phyloP scores from a whole-genome alignment of 331 rosid genomes.

The Acacia concinna region DNA sequence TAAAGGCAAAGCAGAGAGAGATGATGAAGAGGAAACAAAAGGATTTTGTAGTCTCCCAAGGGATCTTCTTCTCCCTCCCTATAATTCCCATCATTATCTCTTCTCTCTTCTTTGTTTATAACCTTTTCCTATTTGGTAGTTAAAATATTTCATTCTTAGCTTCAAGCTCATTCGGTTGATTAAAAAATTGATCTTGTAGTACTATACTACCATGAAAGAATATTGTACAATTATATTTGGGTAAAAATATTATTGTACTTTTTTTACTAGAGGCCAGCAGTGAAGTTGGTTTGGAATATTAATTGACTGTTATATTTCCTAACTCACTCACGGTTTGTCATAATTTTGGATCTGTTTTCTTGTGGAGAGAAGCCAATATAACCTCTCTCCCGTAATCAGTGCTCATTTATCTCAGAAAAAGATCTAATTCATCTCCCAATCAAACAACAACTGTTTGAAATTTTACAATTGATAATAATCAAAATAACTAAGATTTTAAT shows the following conservation, averaged over 20 bases:
- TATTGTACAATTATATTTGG: neutral
- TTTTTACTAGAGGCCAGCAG: neutral
- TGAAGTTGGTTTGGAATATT: conserved; percentile 7
- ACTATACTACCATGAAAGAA: neutral
- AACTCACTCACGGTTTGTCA: conserved; percentile 22
- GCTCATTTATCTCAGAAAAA: conserved; percentile 25
- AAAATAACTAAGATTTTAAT: neutral
- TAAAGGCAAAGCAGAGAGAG: conserved; percentile 45
- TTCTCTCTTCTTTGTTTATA: neutral
- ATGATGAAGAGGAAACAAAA: conserved; percentile 44
- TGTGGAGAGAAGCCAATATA: conserved; percentile 27
- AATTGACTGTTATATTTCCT: neutral
- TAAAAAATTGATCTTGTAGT: neutral
- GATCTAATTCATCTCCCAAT: neutral
- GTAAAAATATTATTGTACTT: neutral
- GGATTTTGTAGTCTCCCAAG: conserved; percentile 97
- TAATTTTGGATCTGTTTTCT: conserved; percentile 33
- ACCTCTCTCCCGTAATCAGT: conserved; percentile 14
- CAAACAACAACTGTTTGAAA: neutral
- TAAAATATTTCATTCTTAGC: neutral
- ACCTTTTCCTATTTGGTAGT: conserved; percentile 15
- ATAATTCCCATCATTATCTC: conserved; percentile 67
- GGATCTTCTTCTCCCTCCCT: conserved; percentile 76
- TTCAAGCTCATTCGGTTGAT: neutral
- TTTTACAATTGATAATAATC: neutral